These are phyloP conservation scores for Boletus vinaceobasis DNA, from an alignment of 768 basidiomycete genomes.

Conservation along the genomic window DNA sequence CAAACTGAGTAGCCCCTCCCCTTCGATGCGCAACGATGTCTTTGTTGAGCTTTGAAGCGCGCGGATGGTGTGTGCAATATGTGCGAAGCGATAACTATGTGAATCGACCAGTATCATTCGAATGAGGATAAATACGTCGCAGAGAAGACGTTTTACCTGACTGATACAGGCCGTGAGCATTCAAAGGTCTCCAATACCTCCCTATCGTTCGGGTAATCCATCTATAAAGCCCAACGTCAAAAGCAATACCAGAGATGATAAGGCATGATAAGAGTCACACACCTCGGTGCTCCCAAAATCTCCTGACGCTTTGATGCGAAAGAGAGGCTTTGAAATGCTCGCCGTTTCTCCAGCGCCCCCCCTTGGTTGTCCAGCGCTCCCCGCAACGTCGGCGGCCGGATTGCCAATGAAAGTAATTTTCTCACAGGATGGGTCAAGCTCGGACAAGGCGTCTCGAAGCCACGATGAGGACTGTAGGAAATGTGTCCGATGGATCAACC, in stretches of 20 bases:
- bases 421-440: conserved; percentile 85
- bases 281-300: conserved; percentile 87
- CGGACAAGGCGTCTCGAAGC: conserved; percentile 89
- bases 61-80: conserved; percentile 65
- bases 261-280: conserved; percentile 1
- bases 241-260: not conserved
- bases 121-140: not conserved
- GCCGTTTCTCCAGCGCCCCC: not conserved
- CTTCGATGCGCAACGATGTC: conserved; percentile 84
- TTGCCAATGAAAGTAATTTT: conserved; percentile 81
- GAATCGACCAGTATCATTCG: not conserved
- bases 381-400: conserved; percentile 42
- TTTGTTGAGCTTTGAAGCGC: conserved; percentile 84
- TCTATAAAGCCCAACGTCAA: conserved; percentile 42
- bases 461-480: conserved; percentile 68
- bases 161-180: conserved; percentile 61
- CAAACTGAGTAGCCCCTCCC: conserved; percentile 76
- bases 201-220: conserved; percentile 93
- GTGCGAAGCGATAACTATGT: conserved; percentile 76
- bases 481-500: not conserved
- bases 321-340: conserved; percentile 47
- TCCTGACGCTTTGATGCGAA: conserved; percentile 79
- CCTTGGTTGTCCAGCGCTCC: conserved; percentile 11
- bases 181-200: conserved; percentile 92
- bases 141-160: conserved; percentile 52